Evolutionary conservation across 148 eudicot genomes (phyloP), one percentile per base, ranked within the genome.

Genomic region (Rhododendron mucronatum): DNA sequence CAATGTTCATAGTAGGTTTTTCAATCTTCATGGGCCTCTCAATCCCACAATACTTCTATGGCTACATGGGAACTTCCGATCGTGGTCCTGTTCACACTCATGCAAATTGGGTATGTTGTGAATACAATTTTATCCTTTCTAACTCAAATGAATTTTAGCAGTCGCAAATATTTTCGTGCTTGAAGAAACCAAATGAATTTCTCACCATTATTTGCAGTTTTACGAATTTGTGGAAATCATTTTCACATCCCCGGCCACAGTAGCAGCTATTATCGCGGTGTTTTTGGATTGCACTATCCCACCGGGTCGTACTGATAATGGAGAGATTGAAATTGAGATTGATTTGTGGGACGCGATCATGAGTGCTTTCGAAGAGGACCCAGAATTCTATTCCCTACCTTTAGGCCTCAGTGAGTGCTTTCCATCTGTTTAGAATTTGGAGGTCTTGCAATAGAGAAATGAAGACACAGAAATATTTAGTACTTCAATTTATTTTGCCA

Each of bases 11-110:
- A 44, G 47, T 95, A 45, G 99, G 45, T 41, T 41, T 41, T 80
- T 91, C 98, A 2, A 79, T 95, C 85, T 97, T 92, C 92, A 90
- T 96, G 93, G 99, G 98, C 5, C 96, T 96, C 84, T 96, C 99
- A 0, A 91, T 95, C 35, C 93, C 99, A 63, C 94, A 94, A 69
- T 95, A 95, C 90, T 96, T 92, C 93, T 92, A 91, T 59, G 89
- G 82, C 53, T 94, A 88, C 86, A 91, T 92, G 28, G 37, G 92
- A 50, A 85, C 91, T 26, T 85, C 93, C 1, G 98, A 98, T 20
- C 90, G 86, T 48, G 93, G 97, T 50, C 98, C 99, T 13, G 91
- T 96, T 82, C 89, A 89, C 86, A 92, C 97, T 45, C 67, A 57
- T 6, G 91, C 98, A 11, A 6, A 48, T 13, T 95, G 98, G 92